These are phyloP conservation scores for Sungouiozyma intestinalis DNA, from an alignment of 805 yeast genomes.

Conservation along the genomic window DNA sequence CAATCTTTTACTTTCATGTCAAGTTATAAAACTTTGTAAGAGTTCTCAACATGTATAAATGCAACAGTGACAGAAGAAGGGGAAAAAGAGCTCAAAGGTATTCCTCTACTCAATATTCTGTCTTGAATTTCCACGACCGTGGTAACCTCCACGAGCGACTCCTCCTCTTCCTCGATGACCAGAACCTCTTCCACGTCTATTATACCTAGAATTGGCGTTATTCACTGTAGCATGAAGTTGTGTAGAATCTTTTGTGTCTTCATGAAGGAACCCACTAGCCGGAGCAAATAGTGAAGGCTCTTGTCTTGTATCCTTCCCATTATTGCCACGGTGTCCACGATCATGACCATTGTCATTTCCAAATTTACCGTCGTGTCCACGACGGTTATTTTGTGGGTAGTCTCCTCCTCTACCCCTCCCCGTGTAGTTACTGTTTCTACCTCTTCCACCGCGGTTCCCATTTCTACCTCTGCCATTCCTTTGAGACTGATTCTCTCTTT, in stretches of 20 bases:
- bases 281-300: slow-evolving; percentile 24
- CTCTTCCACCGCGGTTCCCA: slow-evolving; percentile 1
- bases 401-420: neutral
- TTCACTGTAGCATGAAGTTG: slow-evolving; percentile 7
- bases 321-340: neutral
- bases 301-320: slow-evolving; percentile 6
- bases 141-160: slow-evolving; percentile 13
- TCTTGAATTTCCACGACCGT: slow-evolving; percentile 11
- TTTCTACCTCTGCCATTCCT: slow-evolving; percentile 1
- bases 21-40: too few relatives aligned
- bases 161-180: slow-evolving; percentile 11
- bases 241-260: slow-evolving; percentile 7
- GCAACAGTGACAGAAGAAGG: neutral
- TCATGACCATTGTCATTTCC: neutral
- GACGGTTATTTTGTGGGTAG: slow-evolving; percentile 1
- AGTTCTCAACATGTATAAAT: neutral
- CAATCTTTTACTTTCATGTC: too few relatives aligned
- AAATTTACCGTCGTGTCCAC: slow-evolving; percentile 2
- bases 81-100: neutral
- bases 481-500: neutral
- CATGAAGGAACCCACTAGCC: slow-evolving; percentile 25
- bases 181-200: slow-evolving; percentile 7
- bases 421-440: slow-evolving; percentile 1
- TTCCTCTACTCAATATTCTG: neutral
- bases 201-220: slow-evolving; percentile 12